Evolutionary conservation across 495 filamentous ascomycete species (phyloP).

Genomic region (Sphaerosporella brunnea): DNA sequence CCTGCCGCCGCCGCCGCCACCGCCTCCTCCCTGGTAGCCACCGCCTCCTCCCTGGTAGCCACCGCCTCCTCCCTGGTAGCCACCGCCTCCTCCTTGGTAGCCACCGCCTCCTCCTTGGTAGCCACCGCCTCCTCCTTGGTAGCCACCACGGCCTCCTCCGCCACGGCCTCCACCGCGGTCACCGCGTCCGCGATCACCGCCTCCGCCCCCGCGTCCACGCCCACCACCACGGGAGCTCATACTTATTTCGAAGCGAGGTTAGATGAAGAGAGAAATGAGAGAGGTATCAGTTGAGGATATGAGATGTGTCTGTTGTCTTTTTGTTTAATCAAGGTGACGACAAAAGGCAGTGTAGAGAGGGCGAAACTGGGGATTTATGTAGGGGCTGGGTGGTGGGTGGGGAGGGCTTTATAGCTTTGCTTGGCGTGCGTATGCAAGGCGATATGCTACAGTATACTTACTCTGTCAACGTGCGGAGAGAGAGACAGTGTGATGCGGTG

Average conservation of each 20-base stretch:
- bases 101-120: constrained; percentile 6
- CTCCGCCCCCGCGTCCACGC: neutral
- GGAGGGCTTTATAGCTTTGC: no score
- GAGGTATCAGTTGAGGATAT: no score
- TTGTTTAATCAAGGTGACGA: no score
- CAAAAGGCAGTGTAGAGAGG: no score
- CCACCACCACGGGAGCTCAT: neutral
- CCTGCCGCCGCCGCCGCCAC: constrained; percentile 6
- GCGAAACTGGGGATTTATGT: no score
- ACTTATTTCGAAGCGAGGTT: neutral
- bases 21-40: constrained; percentile 11
- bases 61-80: neutral
- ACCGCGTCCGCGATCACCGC: neutral
- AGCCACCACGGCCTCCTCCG: neutral
- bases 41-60: constrained; percentile 9
- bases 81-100: constrained; percentile 5
- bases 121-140: neutral
- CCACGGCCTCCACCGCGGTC: neutral
- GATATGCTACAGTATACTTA: no score
- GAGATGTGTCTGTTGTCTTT: no score
- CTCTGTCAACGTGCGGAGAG: no score
- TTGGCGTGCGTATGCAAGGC: no score
- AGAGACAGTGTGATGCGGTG: no score
- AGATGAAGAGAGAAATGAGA: neutral
- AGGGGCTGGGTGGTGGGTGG: no score